phyloP scores from a whole-genome alignment of 495 filamentous ascomycete species.

The Podospora sp. region DNA sequence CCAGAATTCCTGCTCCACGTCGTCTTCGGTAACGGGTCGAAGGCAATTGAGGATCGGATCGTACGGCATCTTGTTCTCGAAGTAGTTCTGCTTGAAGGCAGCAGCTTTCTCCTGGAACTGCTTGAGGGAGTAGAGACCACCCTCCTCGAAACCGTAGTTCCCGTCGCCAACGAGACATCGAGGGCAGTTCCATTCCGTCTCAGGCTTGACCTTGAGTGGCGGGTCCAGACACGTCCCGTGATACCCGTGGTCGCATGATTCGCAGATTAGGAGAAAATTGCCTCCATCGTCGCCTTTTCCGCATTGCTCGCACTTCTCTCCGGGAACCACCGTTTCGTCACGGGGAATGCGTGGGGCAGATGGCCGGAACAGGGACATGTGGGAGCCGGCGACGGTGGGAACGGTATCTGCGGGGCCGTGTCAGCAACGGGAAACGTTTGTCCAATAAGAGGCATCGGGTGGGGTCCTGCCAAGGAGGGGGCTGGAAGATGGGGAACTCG shows the following conservation, averaged over 20 bases:
- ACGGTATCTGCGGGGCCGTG: conserved; percentile 62
- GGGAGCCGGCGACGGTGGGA: conserved; percentile 90
- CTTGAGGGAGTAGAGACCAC: conserved; percentile 90
- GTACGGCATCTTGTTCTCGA: conserved; percentile 86
- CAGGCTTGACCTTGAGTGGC: conserved; percentile 72
- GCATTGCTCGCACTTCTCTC: conserved; percentile 91
- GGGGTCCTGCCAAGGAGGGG: conserved; percentile 10
- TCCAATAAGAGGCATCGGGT: conserved; percentile 19
- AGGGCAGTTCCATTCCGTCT: conserved; percentile 95
- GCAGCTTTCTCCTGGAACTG: conserved; percentile 97
- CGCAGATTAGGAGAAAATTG: conserved; percentile 74
- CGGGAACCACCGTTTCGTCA: conserved; percentile 68
- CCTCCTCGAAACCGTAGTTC: conserved; percentile 97
- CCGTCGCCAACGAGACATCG: conserved; percentile 94
- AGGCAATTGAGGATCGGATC: conserved; percentile 81
- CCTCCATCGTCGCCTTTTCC: conserved; percentile 70
- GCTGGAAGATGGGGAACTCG: neutral
- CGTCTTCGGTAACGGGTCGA: conserved; percentile 84
- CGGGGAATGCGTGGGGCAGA: conserved; percentile 69
- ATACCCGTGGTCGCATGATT: conserved; percentile 88
- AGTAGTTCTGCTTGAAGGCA: conserved; percentile 92
- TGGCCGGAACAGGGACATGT: conserved; percentile 92
- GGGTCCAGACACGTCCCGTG: conserved; percentile 90
- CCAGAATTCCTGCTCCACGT: conserved; percentile 98
- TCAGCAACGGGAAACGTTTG: conserved; percentile 23